Conservation (phyloP, 2,329 filamentous ascomycete genomes). For the Trichoderma sp. region DNA sequence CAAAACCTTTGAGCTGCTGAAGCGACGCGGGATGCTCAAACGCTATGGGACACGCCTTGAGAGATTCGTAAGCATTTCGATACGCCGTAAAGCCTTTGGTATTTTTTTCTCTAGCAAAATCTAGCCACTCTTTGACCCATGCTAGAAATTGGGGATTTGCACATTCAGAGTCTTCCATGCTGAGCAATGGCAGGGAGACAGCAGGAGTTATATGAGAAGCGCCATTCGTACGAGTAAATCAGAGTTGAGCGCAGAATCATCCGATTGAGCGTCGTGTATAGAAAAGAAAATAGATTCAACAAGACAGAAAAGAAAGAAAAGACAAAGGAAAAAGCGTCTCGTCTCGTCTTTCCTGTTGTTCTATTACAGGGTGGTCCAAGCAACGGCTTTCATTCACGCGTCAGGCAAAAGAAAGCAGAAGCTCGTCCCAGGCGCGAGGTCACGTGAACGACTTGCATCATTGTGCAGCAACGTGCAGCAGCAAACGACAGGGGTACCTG, state of each 20-base stretch:
- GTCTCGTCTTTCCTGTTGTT: neutral
- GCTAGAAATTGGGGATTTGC: constrained; percentile 69
- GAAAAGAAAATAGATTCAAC: neutral
- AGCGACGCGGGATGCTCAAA: constrained; percentile 73
- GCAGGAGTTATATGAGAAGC: neutral
- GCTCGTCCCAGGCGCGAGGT: constrained; percentile 10
- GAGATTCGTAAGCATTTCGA: constrained; percentile 71
- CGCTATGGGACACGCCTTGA: constrained; percentile 69
- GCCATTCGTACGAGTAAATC: neutral
- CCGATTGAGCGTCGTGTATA: neutral
- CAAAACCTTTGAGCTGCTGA: constrained; percentile 70
- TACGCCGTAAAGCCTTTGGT: constrained; percentile 71
- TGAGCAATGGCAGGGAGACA: neutral
- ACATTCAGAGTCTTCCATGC: constrained; percentile 41
- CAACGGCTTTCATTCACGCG: neutral
- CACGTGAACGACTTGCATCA: neutral
- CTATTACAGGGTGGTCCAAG: neutral
- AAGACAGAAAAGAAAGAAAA: neutral
- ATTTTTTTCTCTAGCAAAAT: constrained; percentile 65
- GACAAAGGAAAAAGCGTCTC: neutral
- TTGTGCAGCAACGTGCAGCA: neutral
- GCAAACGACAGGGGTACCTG: neutral
- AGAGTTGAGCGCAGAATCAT: neutral
- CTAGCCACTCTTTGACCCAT: constrained; percentile 78
- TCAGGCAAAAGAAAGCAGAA: neutral